Conservation (phyloP, 2,329 filamentous ascomycete genomes). For the Aspergillus carbonarius region DNA sequence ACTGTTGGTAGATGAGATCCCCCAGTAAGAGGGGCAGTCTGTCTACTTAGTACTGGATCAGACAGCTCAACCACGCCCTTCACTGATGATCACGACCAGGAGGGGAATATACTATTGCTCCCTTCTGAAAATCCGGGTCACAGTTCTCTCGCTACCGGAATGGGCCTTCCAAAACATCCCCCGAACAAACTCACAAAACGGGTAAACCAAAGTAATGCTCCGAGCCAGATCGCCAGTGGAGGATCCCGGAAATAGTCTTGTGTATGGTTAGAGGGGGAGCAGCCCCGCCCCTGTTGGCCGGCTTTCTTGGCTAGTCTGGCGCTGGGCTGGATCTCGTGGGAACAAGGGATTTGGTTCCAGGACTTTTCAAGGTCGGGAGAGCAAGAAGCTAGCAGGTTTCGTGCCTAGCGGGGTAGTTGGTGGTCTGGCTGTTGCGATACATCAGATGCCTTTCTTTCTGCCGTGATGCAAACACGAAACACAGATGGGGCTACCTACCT, state of each 20-base stretch:
- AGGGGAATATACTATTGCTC: not conserved
- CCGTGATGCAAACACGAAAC: too few species aligned
- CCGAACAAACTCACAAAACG: not conserved
- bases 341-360: too few species aligned
- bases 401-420: too few species aligned
- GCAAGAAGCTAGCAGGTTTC: too few species aligned
- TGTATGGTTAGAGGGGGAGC: not conserved
- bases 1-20: not conserved
- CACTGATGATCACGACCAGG: not conserved
- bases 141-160: not conserved
- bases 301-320: not conserved
- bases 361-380: too few species aligned
- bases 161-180: not conserved
- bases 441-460: too few species aligned
- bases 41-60: too few species aligned
- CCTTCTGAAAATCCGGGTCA: not conserved
- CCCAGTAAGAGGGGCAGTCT: not conserved
- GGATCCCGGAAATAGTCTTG: not conserved
- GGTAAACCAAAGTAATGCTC: not conserved
- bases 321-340: too few species aligned
- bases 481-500: too few species aligned
- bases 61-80: rapidly evolving
- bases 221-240: not conserved
- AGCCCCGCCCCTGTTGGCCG: not conserved
- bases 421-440: too few species aligned